Evolutionary conservation across 2,329 filamentous ascomycete genomes (phyloP).

Genomic region (Exophiala oligosperma): DNA sequence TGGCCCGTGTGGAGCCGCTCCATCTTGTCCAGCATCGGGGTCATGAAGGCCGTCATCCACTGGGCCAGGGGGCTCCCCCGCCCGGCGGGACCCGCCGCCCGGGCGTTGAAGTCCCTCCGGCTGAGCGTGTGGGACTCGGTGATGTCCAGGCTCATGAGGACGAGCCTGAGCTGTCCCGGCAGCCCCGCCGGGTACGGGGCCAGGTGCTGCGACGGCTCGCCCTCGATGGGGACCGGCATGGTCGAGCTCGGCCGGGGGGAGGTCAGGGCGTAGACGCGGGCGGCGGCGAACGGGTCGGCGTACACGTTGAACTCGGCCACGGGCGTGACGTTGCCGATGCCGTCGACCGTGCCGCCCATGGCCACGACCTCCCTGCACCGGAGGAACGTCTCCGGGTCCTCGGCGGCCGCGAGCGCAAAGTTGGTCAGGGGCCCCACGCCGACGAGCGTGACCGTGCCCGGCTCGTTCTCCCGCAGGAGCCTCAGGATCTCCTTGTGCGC

Average conservation of each 20-base stretch:
- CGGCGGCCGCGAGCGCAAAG: conserved; percentile 80
- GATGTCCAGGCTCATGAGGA: conserved; percentile 74
- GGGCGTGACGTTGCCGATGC: conserved; percentile 79
- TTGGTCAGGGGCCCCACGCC: conserved; percentile 93
- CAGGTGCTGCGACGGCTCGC: conserved; percentile 41
- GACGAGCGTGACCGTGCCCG: conserved; percentile 83
- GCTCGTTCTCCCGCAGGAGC: conserved; percentile 76
- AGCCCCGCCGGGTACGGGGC: conserved; percentile 65
- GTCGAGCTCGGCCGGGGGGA: conserved; percentile 73
- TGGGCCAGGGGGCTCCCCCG: conserved; percentile 65
- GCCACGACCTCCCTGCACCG: conserved; percentile 87
- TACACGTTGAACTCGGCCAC: conserved; percentile 94
- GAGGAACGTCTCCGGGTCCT: conserved; percentile 87
- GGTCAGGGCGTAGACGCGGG: conserved; percentile 74
- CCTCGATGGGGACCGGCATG: conserved; percentile 64
- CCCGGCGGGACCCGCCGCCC: conserved; percentile 56
- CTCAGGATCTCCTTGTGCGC: conserved; percentile 89
- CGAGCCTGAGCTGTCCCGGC: conserved; percentile 64
- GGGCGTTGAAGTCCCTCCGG: conserved; percentile 58
- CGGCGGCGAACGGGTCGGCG: conserved; percentile 77
- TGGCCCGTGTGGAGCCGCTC: conserved; percentile 59
- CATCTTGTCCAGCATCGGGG: conserved; percentile 69
- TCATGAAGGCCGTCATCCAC: conserved; percentile 72
- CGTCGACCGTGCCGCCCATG: conserved; percentile 85
- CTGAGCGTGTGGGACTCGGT: conserved; percentile 69